Conservation (phyloP, 2,329 filamentous ascomycete genomes). For the Lecanoromycetidae sp. region DNA sequence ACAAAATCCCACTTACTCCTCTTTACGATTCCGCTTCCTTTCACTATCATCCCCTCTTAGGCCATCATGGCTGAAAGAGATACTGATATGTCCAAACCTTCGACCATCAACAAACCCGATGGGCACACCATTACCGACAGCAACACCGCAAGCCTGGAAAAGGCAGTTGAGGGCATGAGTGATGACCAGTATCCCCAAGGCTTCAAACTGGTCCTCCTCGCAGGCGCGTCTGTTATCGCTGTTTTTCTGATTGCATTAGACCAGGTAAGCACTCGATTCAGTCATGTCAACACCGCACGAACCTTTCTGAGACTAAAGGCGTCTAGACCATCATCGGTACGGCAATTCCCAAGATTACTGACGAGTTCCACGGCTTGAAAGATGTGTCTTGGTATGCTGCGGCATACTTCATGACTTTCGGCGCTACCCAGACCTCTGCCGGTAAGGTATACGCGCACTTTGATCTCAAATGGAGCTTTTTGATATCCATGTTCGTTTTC, state of each 20-base stretch:
- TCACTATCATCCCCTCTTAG: no score
- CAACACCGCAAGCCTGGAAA: background rate
- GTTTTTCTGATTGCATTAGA: background rate
- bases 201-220: background rate
- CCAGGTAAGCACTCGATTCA: background rate
- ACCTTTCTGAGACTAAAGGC: no score
- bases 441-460: background rate
- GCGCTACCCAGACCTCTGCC: conserved; percentile 18
- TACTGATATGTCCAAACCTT: no score
- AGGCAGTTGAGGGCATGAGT: background rate
- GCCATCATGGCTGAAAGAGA: no score
- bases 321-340: background rate
- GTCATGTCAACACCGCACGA: no score
- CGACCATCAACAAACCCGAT: no score
- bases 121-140: background rate
- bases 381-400: conserved; percentile 52
- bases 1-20: no score
- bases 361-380: conserved; percentile 32
- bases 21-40: no score
- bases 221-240: background rate
- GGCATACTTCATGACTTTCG: conserved; percentile 33
- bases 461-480: background rate
- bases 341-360: conserved; percentile 25
- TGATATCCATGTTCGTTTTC: background rate
- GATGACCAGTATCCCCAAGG: background rate